Percentiles rank a stretch among this genome's conserved stretches.
These are phyloP conservation scores for Priceomyces fermenticarens DNA, from an alignment of 805 yeast species.

Conservation along the genomic window DNA sequence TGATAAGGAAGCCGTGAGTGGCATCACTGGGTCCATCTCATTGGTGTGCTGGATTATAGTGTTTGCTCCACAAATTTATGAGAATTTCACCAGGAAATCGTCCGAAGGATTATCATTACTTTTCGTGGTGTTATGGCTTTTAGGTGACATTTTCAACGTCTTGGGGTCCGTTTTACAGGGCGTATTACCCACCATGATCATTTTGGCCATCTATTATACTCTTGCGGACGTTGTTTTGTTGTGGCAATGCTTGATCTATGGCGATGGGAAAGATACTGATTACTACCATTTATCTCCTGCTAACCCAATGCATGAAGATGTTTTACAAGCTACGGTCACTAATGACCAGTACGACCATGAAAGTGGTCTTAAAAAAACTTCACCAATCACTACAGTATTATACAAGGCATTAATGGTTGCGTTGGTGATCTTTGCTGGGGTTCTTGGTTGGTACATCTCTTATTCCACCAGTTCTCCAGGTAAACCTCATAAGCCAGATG, in stretches of 20 bases:
- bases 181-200: conserved; percentile 90
- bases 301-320: conserved; percentile 73
- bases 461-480: conserved; percentile 44
- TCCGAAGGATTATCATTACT: conserved; percentile 87
- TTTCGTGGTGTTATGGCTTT: conserved; percentile 86
- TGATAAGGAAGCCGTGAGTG: conserved; percentile 70
- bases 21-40: conserved; percentile 83
- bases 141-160: conserved; percentile 92
- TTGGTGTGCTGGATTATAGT: conserved; percentile 98
- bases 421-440: conserved; percentile 71
- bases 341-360: conserved; percentile 22
- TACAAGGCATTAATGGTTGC: conserved; percentile 52
- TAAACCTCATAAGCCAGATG: conserved; percentile 32
- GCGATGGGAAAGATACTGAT: conserved; percentile 60
- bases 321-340: conserved; percentile 57
- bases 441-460: conserved; percentile 83
- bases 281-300: conserved; percentile 85
- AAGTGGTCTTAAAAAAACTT: conserved; percentile 8
- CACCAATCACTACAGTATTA: conserved; percentile 18
- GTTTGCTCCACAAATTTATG: conserved; percentile 94
- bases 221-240: conserved; percentile 83
- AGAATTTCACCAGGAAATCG: conserved; percentile 78
- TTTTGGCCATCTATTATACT: conserved; percentile 89
- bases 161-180: conserved; percentile 88
- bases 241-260: conserved; percentile 80